phyloP scores from a whole-genome alignment of 176 grass and related monocot genomes.

The Eragrostis nindensis region DNA sequence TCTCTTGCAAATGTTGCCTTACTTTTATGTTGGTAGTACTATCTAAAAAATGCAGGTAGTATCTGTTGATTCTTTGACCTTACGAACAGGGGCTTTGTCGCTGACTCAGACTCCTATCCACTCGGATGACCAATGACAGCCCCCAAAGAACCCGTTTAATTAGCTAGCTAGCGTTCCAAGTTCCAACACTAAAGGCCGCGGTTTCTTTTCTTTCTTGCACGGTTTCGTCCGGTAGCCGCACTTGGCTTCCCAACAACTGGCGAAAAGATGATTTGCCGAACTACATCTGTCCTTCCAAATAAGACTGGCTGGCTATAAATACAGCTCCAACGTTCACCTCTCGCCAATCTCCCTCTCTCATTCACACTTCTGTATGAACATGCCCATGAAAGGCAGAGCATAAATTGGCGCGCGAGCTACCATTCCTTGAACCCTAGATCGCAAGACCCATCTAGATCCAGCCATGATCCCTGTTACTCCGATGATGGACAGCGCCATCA shows the following conservation, averaged over 20 bases:
- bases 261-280: background rate
- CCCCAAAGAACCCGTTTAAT: too few relatives aligned
- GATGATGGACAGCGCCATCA: slow-evolving; percentile 34
- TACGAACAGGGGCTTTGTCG: slow-evolving; percentile 2
- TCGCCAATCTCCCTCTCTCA: background rate
- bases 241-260: slow-evolving; percentile 26
- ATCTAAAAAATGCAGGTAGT: background rate
- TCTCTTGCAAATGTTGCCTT: too few relatives aligned
- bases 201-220: slow-evolving; percentile 22
- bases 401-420: background rate
- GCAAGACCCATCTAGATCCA: background rate
- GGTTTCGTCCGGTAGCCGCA: slow-evolving; percentile 30
- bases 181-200: background rate
- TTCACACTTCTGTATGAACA: background rate
- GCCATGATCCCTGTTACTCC: slow-evolving; percentile 27
- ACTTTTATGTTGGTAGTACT: too few relatives aligned
- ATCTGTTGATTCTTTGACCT: slow-evolving; percentile 28
- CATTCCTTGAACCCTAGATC: background rate
- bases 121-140: slow-evolving; percentile 15
- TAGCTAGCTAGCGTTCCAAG: background rate
- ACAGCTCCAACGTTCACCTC: background rate
- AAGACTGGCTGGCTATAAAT: slow-evolving; percentile 49
- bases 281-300: slow-evolving; percentile 12
- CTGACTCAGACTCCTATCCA: slow-evolving; percentile 31
- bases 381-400: background rate